phyloP scores from a whole-genome alignment of 2,329 filamentous ascomycete species.

The Zalaria obscura region DNA sequence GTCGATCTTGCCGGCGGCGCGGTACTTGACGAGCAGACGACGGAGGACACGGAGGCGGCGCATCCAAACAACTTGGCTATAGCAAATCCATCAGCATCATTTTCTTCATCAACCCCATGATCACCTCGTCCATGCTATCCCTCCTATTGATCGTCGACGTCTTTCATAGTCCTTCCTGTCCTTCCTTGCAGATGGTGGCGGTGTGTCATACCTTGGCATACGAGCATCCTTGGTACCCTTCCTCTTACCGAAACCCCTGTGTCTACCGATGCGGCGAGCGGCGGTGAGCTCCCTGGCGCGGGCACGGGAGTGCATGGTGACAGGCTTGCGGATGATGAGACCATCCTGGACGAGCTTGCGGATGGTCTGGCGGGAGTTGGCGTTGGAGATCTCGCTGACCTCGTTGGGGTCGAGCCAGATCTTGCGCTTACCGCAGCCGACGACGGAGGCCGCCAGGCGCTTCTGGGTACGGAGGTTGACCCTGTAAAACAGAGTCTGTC shows the following conservation, averaged over 20 bases:
- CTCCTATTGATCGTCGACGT: background rate
- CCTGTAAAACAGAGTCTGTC: constrained; percentile 39
- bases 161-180: background rate
- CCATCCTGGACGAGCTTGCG: constrained; percentile 99
- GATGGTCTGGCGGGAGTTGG: constrained; percentile 99
- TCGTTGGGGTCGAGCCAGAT: constrained; percentile 99
- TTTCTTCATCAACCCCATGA: background rate
- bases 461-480: constrained; percentile 99
- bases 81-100: constrained; percentile 18
- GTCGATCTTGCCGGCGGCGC: constrained; percentile 99
- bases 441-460: constrained; percentile 96
- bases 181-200: constrained; percentile 1
- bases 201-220: constrained; percentile 74
- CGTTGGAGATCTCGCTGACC: constrained; percentile 98
- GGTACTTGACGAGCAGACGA: constrained; percentile 98
- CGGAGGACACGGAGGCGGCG: constrained; percentile 98
- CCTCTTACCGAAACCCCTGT: constrained; percentile 99
- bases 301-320: constrained; percentile 98
- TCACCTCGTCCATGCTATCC: background rate
- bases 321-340: constrained; percentile 99
- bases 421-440: constrained; percentile 99
- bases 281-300: constrained; percentile 91
- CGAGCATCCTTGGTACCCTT: constrained; percentile 99
- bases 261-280: constrained; percentile 86
- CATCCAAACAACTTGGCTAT: constrained; percentile 97